These are phyloP conservation scores for Pyrenochaeta sp. DNA, from an alignment of 2,329 filamentous ascomycete genomes.

Conservation along the genomic window DNA sequence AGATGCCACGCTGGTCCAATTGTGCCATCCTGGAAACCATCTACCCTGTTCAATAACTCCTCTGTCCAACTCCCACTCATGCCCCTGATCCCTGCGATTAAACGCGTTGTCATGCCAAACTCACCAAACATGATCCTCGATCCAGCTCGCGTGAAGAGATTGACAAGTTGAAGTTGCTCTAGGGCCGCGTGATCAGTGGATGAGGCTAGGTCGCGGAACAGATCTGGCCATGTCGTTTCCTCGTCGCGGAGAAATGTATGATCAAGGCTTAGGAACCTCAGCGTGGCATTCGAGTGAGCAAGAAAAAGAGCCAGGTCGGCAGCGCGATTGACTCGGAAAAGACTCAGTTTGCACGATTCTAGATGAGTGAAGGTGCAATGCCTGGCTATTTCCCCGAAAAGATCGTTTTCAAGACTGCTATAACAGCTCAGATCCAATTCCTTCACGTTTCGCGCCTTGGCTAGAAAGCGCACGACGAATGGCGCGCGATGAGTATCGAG, in stretches of 20 bases:
- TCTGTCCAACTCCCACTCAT: conserved; percentile 12
- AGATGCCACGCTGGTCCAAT: conserved; percentile 29
- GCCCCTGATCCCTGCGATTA: conserved; percentile 5
- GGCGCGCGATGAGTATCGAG: conserved; percentile 24
- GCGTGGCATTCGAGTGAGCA: conserved; percentile 7
- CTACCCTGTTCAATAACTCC: conserved; percentile 11
- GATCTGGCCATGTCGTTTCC: conserved; percentile 19
- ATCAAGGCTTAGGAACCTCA: conserved; percentile 21
- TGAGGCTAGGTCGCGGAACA: conserved; percentile 19
- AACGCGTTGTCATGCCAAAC: conserved; percentile 3
- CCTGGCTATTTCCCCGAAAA: conserved; percentile 33
- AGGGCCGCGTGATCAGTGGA: conserved; percentile 10
- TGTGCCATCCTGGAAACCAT: conserved; percentile 3
- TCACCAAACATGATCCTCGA: neutral
- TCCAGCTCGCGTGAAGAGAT: conserved; percentile 20
- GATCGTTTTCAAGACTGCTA: conserved; percentile 31
- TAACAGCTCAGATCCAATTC: conserved; percentile 32
- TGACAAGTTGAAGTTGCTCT: conserved; percentile 14
- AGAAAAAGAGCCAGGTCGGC: conserved; percentile 27
- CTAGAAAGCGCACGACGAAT: conserved; percentile 40
- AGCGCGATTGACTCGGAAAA: conserved; percentile 21
- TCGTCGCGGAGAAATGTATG: conserved; percentile 22
- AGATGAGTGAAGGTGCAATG: conserved; percentile 27
- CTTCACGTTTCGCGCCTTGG: conserved; percentile 28
- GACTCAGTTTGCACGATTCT: conserved; percentile 23